Evolutionary conservation across 371 early-diverging fungal genomes (phyloP).

Genomic region (Haplosporangium sp.): DNA sequence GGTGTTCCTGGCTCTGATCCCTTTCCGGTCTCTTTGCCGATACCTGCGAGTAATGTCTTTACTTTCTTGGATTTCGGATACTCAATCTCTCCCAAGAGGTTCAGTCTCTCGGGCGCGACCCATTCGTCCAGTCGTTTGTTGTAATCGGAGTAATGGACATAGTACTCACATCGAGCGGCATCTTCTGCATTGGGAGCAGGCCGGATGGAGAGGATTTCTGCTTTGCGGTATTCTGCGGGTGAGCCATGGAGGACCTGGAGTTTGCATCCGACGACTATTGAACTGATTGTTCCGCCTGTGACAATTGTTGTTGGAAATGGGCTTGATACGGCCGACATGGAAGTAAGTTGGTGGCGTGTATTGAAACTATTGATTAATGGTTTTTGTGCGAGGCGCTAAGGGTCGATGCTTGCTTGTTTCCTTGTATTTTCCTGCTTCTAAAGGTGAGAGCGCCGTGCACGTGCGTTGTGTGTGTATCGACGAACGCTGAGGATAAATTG

Average conservation of each 20-base stretch:
- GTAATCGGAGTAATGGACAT: constrained; percentile 98
- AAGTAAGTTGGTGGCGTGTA: not conserved
- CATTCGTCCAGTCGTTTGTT: constrained; percentile 99
- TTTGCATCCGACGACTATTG: constrained; percentile 54
- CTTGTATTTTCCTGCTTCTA: too few species aligned
- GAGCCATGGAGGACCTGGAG: constrained; percentile 53
- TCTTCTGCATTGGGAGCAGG: constrained; percentile 54
- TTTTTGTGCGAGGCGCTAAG: not conserved
- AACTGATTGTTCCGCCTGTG: constrained; percentile 50
- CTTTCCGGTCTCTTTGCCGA: constrained; percentile 60
- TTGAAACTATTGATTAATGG: not conserved
- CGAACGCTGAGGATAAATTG: not conserved
- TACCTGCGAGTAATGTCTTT: constrained; percentile 35
- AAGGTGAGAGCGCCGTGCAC: too few species aligned
- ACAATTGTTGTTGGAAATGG: constrained; percentile 44
- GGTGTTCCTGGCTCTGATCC: constrained; percentile 48
- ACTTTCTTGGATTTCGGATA: constrained; percentile 79
- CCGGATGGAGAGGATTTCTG: constrained; percentile 94
- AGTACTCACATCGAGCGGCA: constrained; percentile 78
- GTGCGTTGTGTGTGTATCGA: not conserved
- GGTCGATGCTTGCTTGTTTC: too few species aligned
- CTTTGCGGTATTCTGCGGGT: constrained; percentile 76
- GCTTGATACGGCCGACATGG: constrained; percentile 44
- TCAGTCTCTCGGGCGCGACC: constrained; percentile 83
- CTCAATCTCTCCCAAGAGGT: constrained; percentile 78